Evolutionary conservation across 176 grass and related monocot genomes (phyloP).

Genomic region (Rhynchospora pubera): DNA sequence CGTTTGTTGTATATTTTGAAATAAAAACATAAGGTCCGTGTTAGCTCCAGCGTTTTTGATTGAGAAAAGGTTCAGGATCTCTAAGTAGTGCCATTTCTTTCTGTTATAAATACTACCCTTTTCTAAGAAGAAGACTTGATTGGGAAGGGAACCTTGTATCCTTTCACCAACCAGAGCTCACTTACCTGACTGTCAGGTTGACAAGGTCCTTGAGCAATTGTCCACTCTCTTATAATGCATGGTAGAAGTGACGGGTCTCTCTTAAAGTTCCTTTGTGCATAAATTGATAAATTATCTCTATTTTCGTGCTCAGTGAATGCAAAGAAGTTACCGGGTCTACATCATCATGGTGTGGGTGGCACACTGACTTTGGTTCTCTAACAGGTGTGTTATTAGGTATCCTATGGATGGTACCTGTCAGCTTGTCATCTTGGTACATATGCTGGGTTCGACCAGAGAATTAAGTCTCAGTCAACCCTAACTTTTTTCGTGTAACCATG

Average conservation of each 20-base stretch:
- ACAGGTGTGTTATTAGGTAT: slow-evolving; percentile 43
- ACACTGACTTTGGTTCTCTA: slow-evolving; percentile 84
- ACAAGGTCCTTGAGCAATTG: neutral
- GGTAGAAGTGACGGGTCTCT: neutral
- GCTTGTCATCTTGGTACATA: neutral
- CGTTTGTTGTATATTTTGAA: neutral
- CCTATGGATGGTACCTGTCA: neutral
- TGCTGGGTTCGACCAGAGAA: neutral
- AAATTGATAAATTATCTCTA: neutral
- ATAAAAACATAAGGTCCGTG: neutral
- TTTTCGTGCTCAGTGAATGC: slow-evolving; percentile 36
- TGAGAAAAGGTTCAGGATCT: neutral
- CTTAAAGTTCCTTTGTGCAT: neutral
- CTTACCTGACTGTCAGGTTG: neutral
- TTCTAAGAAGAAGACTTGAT: neutral
- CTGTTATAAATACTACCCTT: neutral
- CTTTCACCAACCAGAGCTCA: neutral
- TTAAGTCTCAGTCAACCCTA: neutral
- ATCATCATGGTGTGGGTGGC: slow-evolving; percentile 98
- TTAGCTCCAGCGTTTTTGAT: neutral
- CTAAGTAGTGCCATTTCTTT: neutral
- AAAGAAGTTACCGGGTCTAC: slow-evolving; percentile 36
- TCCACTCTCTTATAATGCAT: neutral
- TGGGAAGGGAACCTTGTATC: neutral
- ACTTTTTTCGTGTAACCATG: neutral